Evolutionary conservation across 2,329 filamentous ascomycete genomes (phyloP), one percentile per base, ranked within the genome.

Genomic region (Fusarium sp.): DNA sequence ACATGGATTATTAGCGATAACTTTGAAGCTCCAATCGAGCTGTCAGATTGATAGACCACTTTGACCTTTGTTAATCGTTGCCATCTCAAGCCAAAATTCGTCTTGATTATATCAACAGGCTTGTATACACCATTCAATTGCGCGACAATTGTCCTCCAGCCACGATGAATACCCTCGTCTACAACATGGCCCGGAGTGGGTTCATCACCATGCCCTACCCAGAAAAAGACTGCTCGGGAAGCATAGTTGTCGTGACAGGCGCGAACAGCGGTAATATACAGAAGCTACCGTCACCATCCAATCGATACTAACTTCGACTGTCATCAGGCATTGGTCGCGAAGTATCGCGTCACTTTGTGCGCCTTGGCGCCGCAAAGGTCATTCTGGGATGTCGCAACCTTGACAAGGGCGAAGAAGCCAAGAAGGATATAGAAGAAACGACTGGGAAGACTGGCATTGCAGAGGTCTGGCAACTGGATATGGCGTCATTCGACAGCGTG

Each of bases 391-490:
- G 82, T 17, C 84, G 86, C 42, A 79, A 75, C 42, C 57, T 81
- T 2, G 77, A 80, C 3, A 85, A 84, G 57, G 86, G 83, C 44
- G 79, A 85, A 22, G 80, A 76, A 1, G 86, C 87, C 33, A 80
- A 80, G 62, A 68, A 64, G 4, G 78, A 82, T 14, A 83, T 85
- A 24, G 79, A 83, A 33, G 75, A 74, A 8, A 71, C 77, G 3
- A 83, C 78, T 0, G 46, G 64, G 2, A 71, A 70, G 29, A 51
- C 67, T 0, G 71, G 70, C 3, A 66, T 78, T 2, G 77, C 86
- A 20, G 81, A 85, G 29, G 83, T 87, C 16, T 88, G 85, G 85
- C 53, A 80, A 6, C 72, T 87, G 9, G 84, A 88, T 66, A 82
- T 88, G 57, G 61, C 69, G 5, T 83, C 79, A 4, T 85, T 83